Base-by-base conservation (phyloP, 2,329 filamentous ascomycete genomes). In the Madurella fahalii region DNA sequence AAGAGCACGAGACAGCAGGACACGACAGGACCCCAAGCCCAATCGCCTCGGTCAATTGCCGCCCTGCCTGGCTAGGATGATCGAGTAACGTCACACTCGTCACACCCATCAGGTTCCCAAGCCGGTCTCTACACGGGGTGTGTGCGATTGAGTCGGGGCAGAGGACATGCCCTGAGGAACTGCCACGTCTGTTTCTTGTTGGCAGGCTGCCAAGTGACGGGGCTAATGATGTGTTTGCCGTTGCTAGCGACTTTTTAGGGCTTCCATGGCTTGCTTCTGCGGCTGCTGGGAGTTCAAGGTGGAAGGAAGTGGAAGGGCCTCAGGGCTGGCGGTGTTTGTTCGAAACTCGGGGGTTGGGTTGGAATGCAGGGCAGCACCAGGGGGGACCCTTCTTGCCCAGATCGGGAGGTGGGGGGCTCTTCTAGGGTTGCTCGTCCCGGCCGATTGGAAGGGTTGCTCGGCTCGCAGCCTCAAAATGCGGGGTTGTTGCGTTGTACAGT, bases 361-460 rank as follows among this genome's bases (percentile, higher is more conserved):
- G 48, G 25, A 51, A 55, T 55, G 53, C 53, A 51, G 42, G 52
- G 47, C 42, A 45, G 52, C 47, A 30, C 46, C 42, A 30, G 5
- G 47, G 25, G 25, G 25, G 7, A 3, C 25, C 25, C 25, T 25
- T 25, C 25, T 25, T 25, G 25, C 25, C 25, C 25, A 42, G 44
- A 43, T 50, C 25, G 40, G 34, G 25, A 25, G 30, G 39, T 47
- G 39, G 37, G 47, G 25, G 47, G 16, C n/a, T 37, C 15, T 40
- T n/a, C n/a, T n/a, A n/a, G n/a, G 25, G 25, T 25, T 25, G 25
- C 11, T 34, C 9, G 40, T 43, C 30, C 40, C 45, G 32, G 51
- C 40, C 31, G 40, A 20, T 17, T 30, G 40, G 18, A 43, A 42
- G 15, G 40, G 43, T 31, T 44, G 4, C 7, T 25, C 40, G 45